Evolutionary conservation across 2,329 filamentous ascomycete genomes (phyloP).

Genomic region (Aspergillus niger): DNA sequence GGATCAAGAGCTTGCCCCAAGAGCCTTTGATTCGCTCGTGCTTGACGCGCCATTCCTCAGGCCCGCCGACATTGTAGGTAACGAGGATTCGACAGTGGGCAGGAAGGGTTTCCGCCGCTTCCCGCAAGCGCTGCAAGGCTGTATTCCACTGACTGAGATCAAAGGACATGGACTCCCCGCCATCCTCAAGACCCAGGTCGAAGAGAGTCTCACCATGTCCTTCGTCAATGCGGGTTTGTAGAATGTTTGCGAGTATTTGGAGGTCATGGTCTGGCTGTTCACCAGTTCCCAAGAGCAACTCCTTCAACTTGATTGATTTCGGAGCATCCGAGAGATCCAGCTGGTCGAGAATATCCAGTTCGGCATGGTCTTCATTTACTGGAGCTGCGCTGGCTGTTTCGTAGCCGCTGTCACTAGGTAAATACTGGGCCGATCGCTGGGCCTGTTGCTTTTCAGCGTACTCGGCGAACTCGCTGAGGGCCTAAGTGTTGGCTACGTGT

Average conservation of each 20-base stretch:
- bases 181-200: conserved; percentile 88
- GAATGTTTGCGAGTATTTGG: conserved; percentile 63
- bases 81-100: conserved; percentile 81
- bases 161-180: conserved; percentile 80
- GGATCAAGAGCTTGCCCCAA: conserved; percentile 83
- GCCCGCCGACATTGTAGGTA: conserved; percentile 85
- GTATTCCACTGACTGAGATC: conserved; percentile 72
- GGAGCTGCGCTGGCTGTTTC: conserved; percentile 38
- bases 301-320: conserved; percentile 67
- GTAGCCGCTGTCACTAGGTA: conserved; percentile 46
- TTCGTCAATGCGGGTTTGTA: conserved; percentile 73
- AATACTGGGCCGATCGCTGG: conserved; percentile 39
- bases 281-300: conserved; percentile 65
- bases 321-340: conserved; percentile 71
- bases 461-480: conserved; percentile 93
- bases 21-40: conserved; percentile 70
- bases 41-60: conserved; percentile 67
- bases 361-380: conserved; percentile 70
- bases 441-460: conserved; percentile 95
- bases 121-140: conserved; percentile 66
- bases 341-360: conserved; percentile 85
- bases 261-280: conserved; percentile 61
- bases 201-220: conserved; percentile 88
- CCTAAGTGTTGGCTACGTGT: conserved; percentile 47
- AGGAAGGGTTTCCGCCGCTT: conserved; percentile 64